Percentiles rank a stretch among this genome's conserved stretches.
Conservation (phyloP, 305 asterid genomes). For the Rubia peregrina region DNA sequence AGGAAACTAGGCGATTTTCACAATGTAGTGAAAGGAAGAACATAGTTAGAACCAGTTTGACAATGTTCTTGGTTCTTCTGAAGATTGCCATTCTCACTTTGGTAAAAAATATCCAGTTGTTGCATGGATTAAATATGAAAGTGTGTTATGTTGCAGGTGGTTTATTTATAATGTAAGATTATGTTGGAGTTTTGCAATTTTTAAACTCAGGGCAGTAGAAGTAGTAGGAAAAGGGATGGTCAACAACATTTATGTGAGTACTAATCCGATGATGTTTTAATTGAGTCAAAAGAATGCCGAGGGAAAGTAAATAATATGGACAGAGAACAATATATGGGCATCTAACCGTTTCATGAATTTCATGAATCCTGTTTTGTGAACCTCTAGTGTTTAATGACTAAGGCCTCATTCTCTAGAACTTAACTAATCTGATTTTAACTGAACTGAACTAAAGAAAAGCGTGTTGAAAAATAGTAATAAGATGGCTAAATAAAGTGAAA, state of each 20-base stretch:
- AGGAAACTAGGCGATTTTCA: slow-evolving; percentile 8
- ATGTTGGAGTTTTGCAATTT: slow-evolving; percentile 4
- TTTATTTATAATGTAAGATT: slow-evolving; percentile 6
- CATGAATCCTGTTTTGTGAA: no score
- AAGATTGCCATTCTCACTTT: slow-evolving; percentile 6
- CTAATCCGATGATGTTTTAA: slow-evolving; percentile 3
- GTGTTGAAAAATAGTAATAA: no score
- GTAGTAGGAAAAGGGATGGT: slow-evolving; percentile 4
- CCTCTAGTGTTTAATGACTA: no score
- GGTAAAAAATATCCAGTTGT: background rate
- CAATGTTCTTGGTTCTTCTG: background rate
- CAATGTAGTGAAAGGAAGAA: slow-evolving; percentile 6
- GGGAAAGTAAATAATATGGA: background rate
- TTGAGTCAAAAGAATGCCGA: slow-evolving; percentile 9
- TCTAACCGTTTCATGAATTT: no score
- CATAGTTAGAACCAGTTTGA: background rate
- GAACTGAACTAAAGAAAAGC: no score
- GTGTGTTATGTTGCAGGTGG: background rate
- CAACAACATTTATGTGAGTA: slow-evolving; percentile 14
- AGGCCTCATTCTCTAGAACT: no score
- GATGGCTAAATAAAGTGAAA: no score
- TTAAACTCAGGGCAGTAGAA: background rate
- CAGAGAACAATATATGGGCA: background rate
- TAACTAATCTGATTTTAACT: no score
- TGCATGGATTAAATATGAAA: background rate